phyloP scores from a whole-genome alignment of 257 asterid species.

The Solanum bulbocastanum region DNA sequence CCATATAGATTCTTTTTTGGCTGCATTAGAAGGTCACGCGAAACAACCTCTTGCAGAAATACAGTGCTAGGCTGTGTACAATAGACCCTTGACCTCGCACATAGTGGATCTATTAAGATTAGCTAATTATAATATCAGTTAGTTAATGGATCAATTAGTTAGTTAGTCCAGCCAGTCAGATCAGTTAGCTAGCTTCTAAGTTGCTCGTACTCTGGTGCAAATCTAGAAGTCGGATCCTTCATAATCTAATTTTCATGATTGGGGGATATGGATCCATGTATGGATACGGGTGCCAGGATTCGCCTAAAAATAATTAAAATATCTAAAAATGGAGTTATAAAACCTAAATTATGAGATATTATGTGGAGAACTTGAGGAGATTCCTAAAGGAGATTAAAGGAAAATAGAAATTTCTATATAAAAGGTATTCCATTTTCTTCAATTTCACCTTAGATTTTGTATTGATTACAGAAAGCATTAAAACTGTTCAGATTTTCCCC shows the following conservation, averaged over 20 bases:
- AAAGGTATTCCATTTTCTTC: no score
- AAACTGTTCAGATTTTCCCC: no score
- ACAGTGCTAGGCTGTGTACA: neutral
- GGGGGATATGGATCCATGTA: neutral
- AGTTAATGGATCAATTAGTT: neutral
- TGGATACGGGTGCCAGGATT: neutral
- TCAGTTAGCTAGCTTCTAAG: neutral
- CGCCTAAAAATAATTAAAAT: neutral
- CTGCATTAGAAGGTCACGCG: neutral
- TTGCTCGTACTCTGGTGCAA: neutral
- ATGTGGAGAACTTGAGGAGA: neutral
- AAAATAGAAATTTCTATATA: no score
- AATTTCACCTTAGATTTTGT: neutral
- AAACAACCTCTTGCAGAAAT: neutral
- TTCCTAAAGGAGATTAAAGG: neutral
- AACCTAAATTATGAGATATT: no score
- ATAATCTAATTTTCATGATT: neutral
- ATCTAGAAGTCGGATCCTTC: neutral
- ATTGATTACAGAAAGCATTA: neutral
- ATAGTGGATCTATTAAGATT: neutral
- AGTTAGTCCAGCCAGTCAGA: neutral
- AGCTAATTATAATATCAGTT: neutral
- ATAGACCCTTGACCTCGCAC: neutral
- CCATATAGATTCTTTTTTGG: neutral
- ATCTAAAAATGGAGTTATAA: neutral